Evolutionary conservation across 345 rosid species (phyloP).

Genomic region (Luvunga scandens): DNA sequence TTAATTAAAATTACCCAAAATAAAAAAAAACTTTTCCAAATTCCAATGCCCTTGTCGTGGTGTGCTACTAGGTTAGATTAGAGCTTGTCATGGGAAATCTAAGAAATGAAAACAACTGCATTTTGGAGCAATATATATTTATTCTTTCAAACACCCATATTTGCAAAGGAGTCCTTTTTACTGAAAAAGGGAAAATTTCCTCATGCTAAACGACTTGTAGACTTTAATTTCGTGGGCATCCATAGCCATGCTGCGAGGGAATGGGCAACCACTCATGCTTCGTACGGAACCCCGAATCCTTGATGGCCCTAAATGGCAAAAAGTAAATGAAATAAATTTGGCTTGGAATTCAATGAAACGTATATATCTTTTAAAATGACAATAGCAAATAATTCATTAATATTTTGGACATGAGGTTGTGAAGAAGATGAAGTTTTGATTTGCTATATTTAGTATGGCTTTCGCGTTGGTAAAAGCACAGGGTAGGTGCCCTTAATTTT

Average conservation of each 20-base stretch:
- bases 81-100: background rate
- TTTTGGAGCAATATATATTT: background rate
- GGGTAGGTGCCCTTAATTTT: slow-evolving; percentile 10
- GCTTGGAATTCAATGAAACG: background rate
- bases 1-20: too few relatives aligned
- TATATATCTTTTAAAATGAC: background rate
- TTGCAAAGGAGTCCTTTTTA: background rate
- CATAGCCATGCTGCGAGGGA: background rate
- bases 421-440: background rate
- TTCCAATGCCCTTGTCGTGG: background rate
- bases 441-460: slow-evolving; percentile 16
- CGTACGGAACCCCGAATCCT: background rate
- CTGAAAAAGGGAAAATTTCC: background rate
- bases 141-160: background rate
- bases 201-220: background rate
- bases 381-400: slow-evolving; percentile 2
- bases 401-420: background rate
- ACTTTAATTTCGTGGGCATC: background rate
- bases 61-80: background rate
- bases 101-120: background rate
- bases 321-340: background rate
- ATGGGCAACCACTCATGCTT: background rate
- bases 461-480: background rate
- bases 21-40: background rate
- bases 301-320: background rate